Evolutionary conservation across 306 rosid species (phyloP).

Genomic region (Castanea sativa): DNA sequence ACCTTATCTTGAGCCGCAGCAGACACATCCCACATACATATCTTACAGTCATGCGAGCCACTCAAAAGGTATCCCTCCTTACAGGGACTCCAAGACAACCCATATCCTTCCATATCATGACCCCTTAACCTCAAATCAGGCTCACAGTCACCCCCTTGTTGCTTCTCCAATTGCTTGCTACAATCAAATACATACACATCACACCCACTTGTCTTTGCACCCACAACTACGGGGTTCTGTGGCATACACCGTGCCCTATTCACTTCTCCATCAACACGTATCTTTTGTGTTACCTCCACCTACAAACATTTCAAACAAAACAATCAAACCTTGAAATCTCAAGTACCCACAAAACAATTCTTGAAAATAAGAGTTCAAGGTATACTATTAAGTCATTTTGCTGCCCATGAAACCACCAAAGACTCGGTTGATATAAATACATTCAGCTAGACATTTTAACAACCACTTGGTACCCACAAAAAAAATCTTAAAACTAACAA

Average conservation of each 20-base stretch:
- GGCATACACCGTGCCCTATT: conserved; percentile 88
- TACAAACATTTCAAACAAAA: conserved; percentile 17
- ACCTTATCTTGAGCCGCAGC: conserved; percentile 49
- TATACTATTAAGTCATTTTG: neutral
- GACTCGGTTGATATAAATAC: neutral
- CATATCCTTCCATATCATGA: conserved; percentile 92
- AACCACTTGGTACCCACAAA: conserved; percentile 28
- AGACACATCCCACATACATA: conserved; percentile 89
- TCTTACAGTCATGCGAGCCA: conserved; percentile 72
- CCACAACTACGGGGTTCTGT: conserved; percentile 58
- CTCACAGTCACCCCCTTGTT: conserved; percentile 35
- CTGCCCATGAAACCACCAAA: neutral
- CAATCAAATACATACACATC: conserved; percentile 82
- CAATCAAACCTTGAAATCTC: neutral
- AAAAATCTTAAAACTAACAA: neutral
- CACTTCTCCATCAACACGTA: conserved; percentile 89
- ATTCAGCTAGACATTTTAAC: conserved; percentile 31
- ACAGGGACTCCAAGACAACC: conserved; percentile 79
- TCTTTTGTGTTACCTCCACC: conserved; percentile 64
- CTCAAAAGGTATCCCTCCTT: conserved; percentile 76
- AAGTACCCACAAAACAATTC: neutral
- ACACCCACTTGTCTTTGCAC: conserved; percentile 71
- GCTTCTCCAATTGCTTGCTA: conserved; percentile 37
- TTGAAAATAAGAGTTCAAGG: neutral
- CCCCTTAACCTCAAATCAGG: conserved; percentile 91